Percentiles rank a stretch among this genome's conserved stretches.
Conservation (phyloP, 73 alveolate genomes). For the Paramecium pentaurelia region DNA sequence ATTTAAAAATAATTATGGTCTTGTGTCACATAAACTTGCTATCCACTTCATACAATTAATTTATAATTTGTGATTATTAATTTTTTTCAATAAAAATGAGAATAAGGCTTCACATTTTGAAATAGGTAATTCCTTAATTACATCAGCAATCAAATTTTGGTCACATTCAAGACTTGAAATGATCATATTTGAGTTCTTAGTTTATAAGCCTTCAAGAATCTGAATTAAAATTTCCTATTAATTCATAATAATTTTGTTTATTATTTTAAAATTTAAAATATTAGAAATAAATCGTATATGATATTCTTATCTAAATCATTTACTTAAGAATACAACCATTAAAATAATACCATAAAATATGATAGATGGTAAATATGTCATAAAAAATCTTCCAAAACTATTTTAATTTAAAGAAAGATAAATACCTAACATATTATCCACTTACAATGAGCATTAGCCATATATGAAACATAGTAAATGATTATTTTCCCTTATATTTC, state of each 20-base stretch:
- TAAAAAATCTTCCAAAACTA: background rate
- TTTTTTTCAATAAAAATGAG: background rate
- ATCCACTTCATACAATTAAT: slow-evolving; percentile 8
- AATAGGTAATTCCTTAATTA: background rate
- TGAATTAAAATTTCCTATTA: slow-evolving; percentile 16
- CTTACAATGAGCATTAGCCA: slow-evolving; percentile 64
- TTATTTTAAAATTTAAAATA: background rate
- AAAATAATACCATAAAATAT: background rate
- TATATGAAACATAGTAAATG: slow-evolving; percentile 67
- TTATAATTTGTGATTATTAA: slow-evolving; percentile 4
- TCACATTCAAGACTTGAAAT: slow-evolving; percentile 10
- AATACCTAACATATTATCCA: slow-evolving; percentile 61
- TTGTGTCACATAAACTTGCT: background rate
- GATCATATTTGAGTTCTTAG: background rate
- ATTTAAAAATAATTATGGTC: background rate
- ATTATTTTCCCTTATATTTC: slow-evolving; percentile 62
- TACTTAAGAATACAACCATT: background rate
- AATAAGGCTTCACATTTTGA: slow-evolving; percentile 6
- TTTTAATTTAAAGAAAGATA: background rate
- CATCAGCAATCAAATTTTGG: background rate
- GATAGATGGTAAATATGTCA: background rate
- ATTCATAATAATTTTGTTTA: background rate
- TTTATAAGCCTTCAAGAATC: background rate
- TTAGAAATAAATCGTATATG: background rate
- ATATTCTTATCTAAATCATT: background rate